Evolutionary conservation across 331 rosid genomes (phyloP).

Genomic region (Phaseolus coccineus): DNA sequence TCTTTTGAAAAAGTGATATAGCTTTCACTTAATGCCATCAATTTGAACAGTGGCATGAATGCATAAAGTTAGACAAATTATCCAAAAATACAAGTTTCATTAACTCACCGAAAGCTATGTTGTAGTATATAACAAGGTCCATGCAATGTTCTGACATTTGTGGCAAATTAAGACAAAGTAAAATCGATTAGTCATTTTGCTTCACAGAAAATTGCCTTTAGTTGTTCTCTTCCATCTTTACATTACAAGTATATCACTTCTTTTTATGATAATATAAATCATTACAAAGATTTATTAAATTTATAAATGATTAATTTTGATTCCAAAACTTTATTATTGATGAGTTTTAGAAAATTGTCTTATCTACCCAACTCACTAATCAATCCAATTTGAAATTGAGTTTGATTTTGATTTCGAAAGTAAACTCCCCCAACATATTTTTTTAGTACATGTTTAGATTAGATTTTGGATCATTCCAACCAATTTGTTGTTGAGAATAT

Average conservation of each 20-base stretch:
- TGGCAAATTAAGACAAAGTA: slow-evolving; percentile 26
- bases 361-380: no score
- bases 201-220: not conserved
- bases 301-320: no score
- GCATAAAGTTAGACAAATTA: slow-evolving; percentile 25
- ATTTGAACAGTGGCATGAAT: not conserved
- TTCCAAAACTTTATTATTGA: no score
- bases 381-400: no score
- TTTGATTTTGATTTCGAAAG: no score
- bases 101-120: not conserved
- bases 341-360: no score
- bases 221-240: not conserved
- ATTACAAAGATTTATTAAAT: no score
- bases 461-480: no score
- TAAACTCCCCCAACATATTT: no score
- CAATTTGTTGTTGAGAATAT: no score
- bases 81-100: slow-evolving; percentile 27
- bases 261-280: no score
- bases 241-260: not conserved
- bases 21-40: slow-evolving; percentile 20
- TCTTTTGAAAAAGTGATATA: not conserved
- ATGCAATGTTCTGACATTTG: slow-evolving; percentile 34
- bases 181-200: slow-evolving; percentile 12
- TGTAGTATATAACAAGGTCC: slow-evolving; percentile 31
- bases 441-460: no score